Evolutionary conservation across 2,329 filamentous ascomycete genomes (phyloP).

Genomic region (Fusarium ambrosium): DNA sequence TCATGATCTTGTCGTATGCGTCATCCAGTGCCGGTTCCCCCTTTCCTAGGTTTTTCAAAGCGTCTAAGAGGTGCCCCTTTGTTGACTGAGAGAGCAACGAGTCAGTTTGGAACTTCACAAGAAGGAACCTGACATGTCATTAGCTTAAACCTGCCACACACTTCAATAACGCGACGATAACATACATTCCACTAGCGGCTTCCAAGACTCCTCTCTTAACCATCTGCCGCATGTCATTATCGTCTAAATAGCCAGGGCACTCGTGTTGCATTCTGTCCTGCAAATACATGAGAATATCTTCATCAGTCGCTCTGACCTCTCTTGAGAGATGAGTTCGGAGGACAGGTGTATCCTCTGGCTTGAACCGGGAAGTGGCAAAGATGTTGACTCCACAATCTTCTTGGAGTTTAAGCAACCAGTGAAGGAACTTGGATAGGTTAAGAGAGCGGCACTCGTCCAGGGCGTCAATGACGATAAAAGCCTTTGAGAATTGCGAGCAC

Average conservation of each 20-base stretch:
- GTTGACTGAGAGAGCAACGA: background rate
- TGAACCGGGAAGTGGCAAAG: background rate
- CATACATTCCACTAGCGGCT: background rate
- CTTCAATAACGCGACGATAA: background rate
- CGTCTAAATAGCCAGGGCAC: background rate
- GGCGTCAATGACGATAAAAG: background rate
- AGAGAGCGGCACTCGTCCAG: background rate
- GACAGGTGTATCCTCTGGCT: background rate
- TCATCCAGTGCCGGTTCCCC: background rate
- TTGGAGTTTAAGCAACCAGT: background rate
- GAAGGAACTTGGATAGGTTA: background rate
- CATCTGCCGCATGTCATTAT: background rate
- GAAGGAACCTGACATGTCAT: background rate
- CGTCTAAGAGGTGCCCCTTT: background rate
- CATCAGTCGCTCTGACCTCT: background rate
- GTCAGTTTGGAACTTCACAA: background rate
- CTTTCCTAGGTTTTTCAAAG: background rate
- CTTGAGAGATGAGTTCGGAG: background rate
- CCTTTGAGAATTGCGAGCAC: background rate
- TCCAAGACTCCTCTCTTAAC: background rate
- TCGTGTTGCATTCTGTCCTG: background rate
- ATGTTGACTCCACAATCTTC: background rate
- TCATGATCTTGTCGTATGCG: background rate
- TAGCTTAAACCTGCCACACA: background rate
- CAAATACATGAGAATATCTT: background rate